Evolutionary conservation across 139 green algal genomes (phyloP), one percentile per base, ranked within the genome.

Genomic region (Tetraselmis striata): DNA sequence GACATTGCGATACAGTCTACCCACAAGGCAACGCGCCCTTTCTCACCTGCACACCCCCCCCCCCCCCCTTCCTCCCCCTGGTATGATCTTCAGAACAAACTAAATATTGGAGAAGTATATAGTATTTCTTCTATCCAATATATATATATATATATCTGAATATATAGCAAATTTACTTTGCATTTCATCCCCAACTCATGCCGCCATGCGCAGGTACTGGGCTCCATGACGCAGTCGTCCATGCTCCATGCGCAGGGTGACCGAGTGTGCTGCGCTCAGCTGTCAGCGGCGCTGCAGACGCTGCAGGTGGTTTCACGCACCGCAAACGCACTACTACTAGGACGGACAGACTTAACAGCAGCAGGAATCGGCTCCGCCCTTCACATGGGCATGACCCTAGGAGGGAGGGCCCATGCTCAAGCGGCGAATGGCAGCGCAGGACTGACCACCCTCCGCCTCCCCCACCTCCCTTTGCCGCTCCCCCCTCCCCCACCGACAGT

Each of bases 1-100:
- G 95, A 99, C 79, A 23, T 97, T 28, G 91, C 90, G 25, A 86
- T 98, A 23, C 95, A 98, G 86, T 98, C 95, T 24, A 99, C 92
- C 1, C 96, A 99, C 88, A 99, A 99, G 88, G 89, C 88, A 99
- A 99, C 87, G 89, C 18, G 45, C 45, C 45, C 45, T 67, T 18
- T 18, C 45, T 67, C 45, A 5, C 45, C 45, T 67, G n/a, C n/a
- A n/a, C n/a, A n/a, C n/a, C n/a, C 45, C 11, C 45, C 45, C 18
- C 45, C 45, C 18, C 45, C 45, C 5, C 45, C 45, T 67, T 67
- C 45, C 45, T 67, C 45, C 18, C 45, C 45, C 45, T 18, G n/a
- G n/a, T n/a, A n/a, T n/a, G n/a, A n/a, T n/a, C n/a, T n/a, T n/a
- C n/a, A n/a, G n/a, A n/a, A n/a, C n/a, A n/a, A n/a, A n/a, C n/a